Evolutionary conservation across 2,329 filamentous ascomycete genomes (phyloP).

Genomic region (Microdochium bolleyi): DNA sequence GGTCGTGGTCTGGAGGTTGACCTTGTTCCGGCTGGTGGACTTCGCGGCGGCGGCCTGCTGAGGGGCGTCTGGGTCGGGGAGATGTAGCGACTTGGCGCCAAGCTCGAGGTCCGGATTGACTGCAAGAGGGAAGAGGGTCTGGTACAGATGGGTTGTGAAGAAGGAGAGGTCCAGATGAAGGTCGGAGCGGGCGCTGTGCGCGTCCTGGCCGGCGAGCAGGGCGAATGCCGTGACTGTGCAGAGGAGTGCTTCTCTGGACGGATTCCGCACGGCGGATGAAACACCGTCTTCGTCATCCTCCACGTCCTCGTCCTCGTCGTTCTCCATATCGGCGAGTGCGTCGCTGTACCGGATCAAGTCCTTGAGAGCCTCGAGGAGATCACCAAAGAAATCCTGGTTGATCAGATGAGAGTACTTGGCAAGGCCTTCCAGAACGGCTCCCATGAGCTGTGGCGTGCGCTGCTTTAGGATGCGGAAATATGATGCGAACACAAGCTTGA

Average conservation of each 20-base stretch:
- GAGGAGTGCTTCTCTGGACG: conserved; percentile 79
- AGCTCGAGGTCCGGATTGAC: conserved; percentile 83
- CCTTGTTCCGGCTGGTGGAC: conserved; percentile 49
- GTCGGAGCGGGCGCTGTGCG: conserved; percentile 70
- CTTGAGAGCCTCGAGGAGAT: conserved; percentile 87
- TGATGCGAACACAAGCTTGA: conserved; percentile 90
- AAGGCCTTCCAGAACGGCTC: conserved; percentile 89
- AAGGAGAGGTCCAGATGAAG: conserved; percentile 88
- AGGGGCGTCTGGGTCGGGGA: conserved; percentile 55
- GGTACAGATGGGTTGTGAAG: conserved; percentile 92
- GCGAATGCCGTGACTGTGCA: conserved; percentile 96
- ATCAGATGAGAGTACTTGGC: conserved; percentile 94
- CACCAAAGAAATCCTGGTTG: conserved; percentile 98
- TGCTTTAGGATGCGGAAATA: conserved; percentile 94
- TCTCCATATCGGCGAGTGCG: conserved; percentile 38
- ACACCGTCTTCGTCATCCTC: conserved; percentile 34
- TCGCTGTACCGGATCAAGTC: conserved; percentile 79
- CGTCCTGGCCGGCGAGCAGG: conserved; percentile 91
- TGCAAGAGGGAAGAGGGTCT: conserved; percentile 69
- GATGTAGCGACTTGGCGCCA: conserved; percentile 62
- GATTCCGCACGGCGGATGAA: conserved; percentile 51
- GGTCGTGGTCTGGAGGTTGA: conserved; percentile 93
- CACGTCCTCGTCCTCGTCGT: conserved; percentile 32
- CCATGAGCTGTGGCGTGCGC: conserved; percentile 78
- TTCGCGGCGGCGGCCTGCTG: conserved; percentile 27